Percentiles rank a stretch among this genome's conserved stretches.
These are phyloP conservation scores for Aschersonia sp. DNA, from an alignment of 2,329 filamentous ascomycete genomes.

Conservation along the genomic window DNA sequence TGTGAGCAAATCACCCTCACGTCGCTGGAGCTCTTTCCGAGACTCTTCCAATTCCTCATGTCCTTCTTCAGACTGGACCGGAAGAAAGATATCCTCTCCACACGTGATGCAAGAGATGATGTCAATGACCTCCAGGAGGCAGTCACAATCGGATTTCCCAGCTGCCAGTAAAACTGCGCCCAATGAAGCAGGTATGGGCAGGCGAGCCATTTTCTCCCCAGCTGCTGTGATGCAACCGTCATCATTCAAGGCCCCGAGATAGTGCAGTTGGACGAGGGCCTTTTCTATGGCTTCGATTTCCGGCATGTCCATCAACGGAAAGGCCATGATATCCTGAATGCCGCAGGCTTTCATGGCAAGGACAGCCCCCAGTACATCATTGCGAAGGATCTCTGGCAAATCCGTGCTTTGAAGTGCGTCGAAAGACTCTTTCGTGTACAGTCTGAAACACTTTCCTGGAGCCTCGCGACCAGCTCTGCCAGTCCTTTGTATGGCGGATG, in stretches of 20 bases:
- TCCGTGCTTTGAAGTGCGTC: conserved; percentile 56
- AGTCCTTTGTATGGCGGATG: conserved; percentile 79
- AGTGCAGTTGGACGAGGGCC: conserved; percentile 65
- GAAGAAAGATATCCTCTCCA: conserved; percentile 48
- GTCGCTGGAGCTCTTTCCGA: conserved; percentile 42
- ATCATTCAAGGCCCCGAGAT: conserved; percentile 62
- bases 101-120: conserved; percentile 54
- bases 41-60: conserved; percentile 36
- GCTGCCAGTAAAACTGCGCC: conserved; percentile 75
- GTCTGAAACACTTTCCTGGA: conserved; percentile 73
- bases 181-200: conserved; percentile 71
- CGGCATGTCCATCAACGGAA: conserved; percentile 76
- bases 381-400: conserved; percentile 78
- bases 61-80: conserved; percentile 42
- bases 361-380: conserved; percentile 73
- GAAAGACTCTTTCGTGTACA: conserved; percentile 76
- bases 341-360: conserved; percentile 90
- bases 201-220: conserved; percentile 64
- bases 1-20: conserved; percentile 52
- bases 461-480: conserved; percentile 90
- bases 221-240: conserved; percentile 58
- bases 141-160: conserved; percentile 53
- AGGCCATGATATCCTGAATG: conserved; percentile 65
- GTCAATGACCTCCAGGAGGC: conserved; percentile 72
- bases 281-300: conserved; percentile 66